Conservation (phyloP, 768 basidiomycete genomes). For the Fomitopsis pulvina region DNA sequence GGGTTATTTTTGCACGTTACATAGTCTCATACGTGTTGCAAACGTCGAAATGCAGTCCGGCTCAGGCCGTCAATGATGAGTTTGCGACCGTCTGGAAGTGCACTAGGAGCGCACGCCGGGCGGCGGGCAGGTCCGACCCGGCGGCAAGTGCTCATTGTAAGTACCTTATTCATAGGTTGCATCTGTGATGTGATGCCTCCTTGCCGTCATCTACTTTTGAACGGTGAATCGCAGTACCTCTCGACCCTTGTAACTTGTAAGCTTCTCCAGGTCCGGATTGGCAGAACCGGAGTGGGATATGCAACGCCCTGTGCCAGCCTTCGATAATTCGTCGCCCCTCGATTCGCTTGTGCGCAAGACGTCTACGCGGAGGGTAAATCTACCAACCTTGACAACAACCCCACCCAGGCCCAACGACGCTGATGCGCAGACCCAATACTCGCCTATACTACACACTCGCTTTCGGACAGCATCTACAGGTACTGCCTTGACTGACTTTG, state of each 20-base stretch:
- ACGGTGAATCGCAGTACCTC: no score
- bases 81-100: neutral
- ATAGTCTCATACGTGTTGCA: neutral
- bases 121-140: neutral
- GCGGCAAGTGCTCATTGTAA: neutral
- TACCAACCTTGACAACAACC: conserved; percentile 9
- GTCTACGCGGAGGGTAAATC: conserved; percentile 36
- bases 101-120: neutral
- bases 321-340: conserved; percentile 47
- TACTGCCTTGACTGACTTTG: conserved; percentile 21
- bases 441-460: conserved; percentile 42
- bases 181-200: neutral
- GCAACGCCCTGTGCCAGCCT: neutral
- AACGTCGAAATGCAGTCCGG: neutral
- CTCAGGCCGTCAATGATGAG: neutral
- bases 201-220: neutral
- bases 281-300: neutral
- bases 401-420: conserved; percentile 4
- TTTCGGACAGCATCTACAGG: conserved; percentile 39
- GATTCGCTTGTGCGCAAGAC: conserved; percentile 49
- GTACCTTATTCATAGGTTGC: neutral
- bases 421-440: conserved; percentile 25
- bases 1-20: neutral
- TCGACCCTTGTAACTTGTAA: no score
- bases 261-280: no score